These are phyloP conservation scores for Aspergillus transmontanensis DNA, from an alignment of 2,329 filamentous ascomycete species.

Conservation along the genomic window DNA sequence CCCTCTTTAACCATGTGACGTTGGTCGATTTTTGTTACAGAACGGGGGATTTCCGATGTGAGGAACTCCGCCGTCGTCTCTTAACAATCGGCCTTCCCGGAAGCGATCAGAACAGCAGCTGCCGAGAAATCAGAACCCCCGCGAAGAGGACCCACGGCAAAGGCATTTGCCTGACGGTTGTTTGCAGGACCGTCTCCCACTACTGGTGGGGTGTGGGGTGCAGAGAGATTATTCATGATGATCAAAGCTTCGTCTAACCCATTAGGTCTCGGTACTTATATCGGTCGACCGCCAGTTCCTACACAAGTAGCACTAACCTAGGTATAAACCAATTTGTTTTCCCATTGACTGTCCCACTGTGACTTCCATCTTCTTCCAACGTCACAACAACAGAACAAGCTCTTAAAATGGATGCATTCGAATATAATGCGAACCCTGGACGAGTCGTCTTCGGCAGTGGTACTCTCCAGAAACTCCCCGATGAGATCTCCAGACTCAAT, in stretches of 20 bases:
- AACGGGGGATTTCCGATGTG: constrained; percentile 10
- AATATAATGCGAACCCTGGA: constrained; percentile 57
- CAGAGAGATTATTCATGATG: constrained; percentile 27
- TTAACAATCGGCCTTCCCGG: neutral
- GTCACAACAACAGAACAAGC: neutral
- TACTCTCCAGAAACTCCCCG: constrained; percentile 52
- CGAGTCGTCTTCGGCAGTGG: constrained; percentile 61
- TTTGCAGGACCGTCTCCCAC: constrained; percentile 14
- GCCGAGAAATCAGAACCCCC: constrained; percentile 9
- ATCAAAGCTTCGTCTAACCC: constrained; percentile 18
- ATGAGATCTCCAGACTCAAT: constrained; percentile 48
- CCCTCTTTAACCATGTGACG: neutral
- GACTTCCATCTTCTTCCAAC: neutral
- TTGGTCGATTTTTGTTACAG: neutral
- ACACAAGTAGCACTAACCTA: neutral
- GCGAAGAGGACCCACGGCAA: constrained; percentile 21
- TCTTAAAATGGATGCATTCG: constrained; percentile 54
- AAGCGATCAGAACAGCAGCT: constrained; percentile 10
- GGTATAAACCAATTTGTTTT: neutral
- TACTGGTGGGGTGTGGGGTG: constrained; percentile 24
- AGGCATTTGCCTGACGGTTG: constrained; percentile 17
- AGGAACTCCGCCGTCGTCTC: neutral
- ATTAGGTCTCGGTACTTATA: neutral
- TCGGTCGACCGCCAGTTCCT: neutral
- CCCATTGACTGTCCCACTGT: neutral